Evolutionary conservation across 2,329 filamentous ascomycete genomes (phyloP), one percentile per base, ranked within the genome.

Genomic region (Raffaelea albimanens): DNA sequence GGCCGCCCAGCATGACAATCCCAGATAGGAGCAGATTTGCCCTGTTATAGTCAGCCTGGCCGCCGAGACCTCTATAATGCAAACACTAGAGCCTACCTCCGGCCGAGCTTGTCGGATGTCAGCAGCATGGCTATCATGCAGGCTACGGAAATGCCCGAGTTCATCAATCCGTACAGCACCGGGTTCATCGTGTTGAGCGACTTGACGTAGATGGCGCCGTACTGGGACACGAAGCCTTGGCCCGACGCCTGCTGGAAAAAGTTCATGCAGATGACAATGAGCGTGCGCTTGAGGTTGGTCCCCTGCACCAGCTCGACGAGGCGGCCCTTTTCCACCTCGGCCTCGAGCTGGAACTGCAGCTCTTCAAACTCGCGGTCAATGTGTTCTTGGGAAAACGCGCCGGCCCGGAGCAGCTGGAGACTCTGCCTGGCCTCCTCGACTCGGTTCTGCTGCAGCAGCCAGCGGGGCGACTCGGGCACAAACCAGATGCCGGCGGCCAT

Each of bases 11-110:
- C 42, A 66, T 64, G 13, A 65, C 38, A 11, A 49, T 40, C 1
- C 57, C 56, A 2, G 61, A 59, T 13, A 58, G 47, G 10, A 63
- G 48, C 9, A 63, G 53, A 43, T 59, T 44, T 5, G 44, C 44
- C 18, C 47, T 46, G 18, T 5, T n/a, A 10, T 9, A 34, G 31
- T 34, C 10, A 34, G 31, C 31, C n/a, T 29, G 25, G 25, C 25
- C 25, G 13, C 25, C 25, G 31, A 34, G 16, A 16, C 31, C 10
- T 10, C 10, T 9, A 34, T 34, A 34, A 34, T 10, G 16, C 9
- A 34, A 34, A 34, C 9, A 34, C 31, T 34, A 16, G n/a, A n/a
- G n/a, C 25, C 7, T 29, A 38, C 34, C 34, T 7, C 18, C 46
- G 41, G 2, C 46, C 46, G 9, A 44, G 2, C 13, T 25, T 21